Evolutionary conservation across 306 rosid genomes (phyloP).

Genomic region (Fagus crenata): DNA sequence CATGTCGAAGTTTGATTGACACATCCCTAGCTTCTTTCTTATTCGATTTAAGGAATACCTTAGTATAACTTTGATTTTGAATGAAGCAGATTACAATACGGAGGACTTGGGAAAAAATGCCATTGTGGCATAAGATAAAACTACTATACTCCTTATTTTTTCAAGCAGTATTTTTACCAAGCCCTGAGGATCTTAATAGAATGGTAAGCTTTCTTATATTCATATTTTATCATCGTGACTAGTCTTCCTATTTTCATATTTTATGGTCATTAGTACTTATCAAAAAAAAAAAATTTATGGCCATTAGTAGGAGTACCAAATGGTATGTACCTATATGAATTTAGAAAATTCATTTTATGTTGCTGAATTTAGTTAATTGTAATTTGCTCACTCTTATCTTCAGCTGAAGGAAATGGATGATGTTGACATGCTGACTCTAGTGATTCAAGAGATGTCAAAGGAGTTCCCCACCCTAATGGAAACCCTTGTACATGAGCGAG

Average conservation of each 20-base stretch:
- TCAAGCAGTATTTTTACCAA: conserved; percentile 82
- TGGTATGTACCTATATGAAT: neutral
- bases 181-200: conserved; percentile 68
- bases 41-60: conserved; percentile 1
- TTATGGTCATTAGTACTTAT: neutral
- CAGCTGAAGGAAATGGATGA: conserved; percentile 93
- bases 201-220: conserved; percentile 55
- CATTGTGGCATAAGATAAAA: conserved; percentile 87
- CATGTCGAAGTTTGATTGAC: neutral
- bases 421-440: conserved; percentile 84
- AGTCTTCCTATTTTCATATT: neutral
- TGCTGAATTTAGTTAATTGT: conserved; percentile 22
- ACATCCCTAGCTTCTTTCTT: neutral
- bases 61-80: conserved; percentile 30
- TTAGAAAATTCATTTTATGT: neutral
- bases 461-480: conserved; percentile 93
- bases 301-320: neutral
- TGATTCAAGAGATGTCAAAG: conserved; percentile 89
- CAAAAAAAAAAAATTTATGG: too few species aligned
- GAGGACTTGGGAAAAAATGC: conserved; percentile 96
- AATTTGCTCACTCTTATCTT: conserved; percentile 37
- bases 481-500: conserved; percentile 92
- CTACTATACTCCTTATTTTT: conserved; percentile 62
- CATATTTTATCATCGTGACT: conserved; percentile 17
- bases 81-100: conserved; percentile 67